Evolutionary conservation across 208 protist genomes (phyloP).

Genomic region (Acanthamoeba rhysodes): DNA sequence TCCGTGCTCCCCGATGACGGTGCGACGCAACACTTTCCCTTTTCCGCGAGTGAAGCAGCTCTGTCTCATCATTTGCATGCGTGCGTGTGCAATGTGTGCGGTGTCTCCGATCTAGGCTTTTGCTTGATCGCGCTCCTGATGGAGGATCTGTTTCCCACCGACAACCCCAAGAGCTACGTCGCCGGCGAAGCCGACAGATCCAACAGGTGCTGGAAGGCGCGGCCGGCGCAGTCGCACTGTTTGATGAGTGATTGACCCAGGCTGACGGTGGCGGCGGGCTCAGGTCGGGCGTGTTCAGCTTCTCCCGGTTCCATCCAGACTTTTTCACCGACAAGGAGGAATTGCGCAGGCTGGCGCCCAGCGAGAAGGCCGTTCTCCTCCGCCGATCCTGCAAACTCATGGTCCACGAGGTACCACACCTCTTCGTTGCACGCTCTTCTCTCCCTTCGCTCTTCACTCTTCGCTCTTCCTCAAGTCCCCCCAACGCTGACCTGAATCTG

Average conservation of each 20-base stretch:
- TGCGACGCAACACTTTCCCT: not conserved
- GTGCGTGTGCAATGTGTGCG: not conserved
- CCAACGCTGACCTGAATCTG: not conserved
- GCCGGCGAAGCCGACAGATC: not conserved
- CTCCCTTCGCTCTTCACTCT: not conserved
- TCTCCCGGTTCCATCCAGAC: slow-evolving; percentile 23
- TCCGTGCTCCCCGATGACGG: not conserved
- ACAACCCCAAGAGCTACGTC: slow-evolving; percentile 10
- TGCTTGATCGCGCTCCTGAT: slow-evolving; percentile 30
- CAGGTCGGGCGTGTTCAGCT: slow-evolving; percentile 41
- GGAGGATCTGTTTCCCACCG: slow-evolving; percentile 22
- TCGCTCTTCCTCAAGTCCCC: too few relatives aligned
- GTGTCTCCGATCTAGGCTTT: not conserved
- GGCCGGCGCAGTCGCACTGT: too few relatives aligned
- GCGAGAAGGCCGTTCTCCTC: not conserved
- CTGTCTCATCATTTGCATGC: too few relatives aligned
- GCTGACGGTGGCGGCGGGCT: not conserved
- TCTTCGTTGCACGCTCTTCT: not conserved
- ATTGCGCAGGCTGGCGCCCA: not conserved
- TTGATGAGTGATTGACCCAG: not conserved
- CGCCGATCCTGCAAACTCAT: slow-evolving; percentile 41
- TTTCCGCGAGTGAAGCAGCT: too few relatives aligned
- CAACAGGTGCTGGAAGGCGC: not conserved
- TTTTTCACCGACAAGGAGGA: not conserved
- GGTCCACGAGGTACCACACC: slow-evolving; percentile 18